Evolutionary conservation across 148 eudicot species (phyloP).

Genomic region (Diospyros lotus): DNA sequence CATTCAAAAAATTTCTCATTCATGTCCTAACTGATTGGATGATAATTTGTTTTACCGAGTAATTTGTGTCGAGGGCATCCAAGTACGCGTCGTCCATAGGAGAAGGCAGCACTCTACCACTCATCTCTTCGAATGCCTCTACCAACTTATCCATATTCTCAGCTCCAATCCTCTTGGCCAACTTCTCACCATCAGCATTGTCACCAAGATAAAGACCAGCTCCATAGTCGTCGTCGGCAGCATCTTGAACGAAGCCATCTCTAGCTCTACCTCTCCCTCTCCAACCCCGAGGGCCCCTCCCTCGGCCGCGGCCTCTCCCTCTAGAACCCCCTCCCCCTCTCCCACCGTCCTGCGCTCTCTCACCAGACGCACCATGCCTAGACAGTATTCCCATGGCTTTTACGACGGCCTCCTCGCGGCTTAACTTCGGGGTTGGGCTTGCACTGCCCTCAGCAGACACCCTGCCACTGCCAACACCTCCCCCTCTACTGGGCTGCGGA

Average conservation of each 20-base stretch:
- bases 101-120: conserved; percentile 53
- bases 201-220: conserved; percentile 29
- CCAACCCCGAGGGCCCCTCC: conserved; percentile 17
- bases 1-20: neutral
- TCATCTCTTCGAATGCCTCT: conserved; percentile 62
- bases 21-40: neutral
- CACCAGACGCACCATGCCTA: conserved; percentile 12
- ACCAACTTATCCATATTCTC: conserved; percentile 45
- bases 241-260: conserved; percentile 13
- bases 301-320: conserved; percentile 26
- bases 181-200: conserved; percentile 50
- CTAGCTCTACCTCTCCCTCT: neutral
- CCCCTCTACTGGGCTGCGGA: conserved; percentile 10
- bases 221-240: conserved; percentile 29
- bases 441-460: neutral
- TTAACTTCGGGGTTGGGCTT: conserved; percentile 20
- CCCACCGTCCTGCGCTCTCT: conserved; percentile 21
- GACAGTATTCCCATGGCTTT: conserved; percentile 23
- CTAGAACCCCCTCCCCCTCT: conserved; percentile 25
- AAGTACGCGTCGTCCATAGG: conserved; percentile 45
- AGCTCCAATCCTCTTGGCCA: conserved; percentile 59
- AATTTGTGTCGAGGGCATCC: conserved; percentile 66
- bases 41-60: conserved; percentile 38
- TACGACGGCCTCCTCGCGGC: conserved; percentile 33
- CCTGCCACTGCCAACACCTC: neutral